Conservation (phyloP, 176 grass and related monocot species). For the Avena eriantha region DNA sequence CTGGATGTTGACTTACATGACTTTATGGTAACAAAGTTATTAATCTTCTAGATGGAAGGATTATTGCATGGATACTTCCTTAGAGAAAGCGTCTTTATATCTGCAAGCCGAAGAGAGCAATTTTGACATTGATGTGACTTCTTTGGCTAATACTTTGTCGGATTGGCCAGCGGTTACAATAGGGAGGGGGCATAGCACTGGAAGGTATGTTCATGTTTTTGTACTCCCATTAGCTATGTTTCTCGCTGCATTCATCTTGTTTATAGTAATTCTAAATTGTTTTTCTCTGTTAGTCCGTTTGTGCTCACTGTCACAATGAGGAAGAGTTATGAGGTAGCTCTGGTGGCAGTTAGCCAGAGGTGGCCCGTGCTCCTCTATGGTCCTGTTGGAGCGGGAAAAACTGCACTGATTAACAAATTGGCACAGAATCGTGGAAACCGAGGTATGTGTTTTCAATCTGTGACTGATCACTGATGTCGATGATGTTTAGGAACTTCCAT, state of each 20-base stretch:
- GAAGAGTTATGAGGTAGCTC: conserved; percentile 79
- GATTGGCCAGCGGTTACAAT: conserved; percentile 40
- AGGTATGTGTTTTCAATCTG: conserved; percentile 56
- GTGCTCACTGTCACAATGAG: conserved; percentile 66
- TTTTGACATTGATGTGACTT: conserved; percentile 35
- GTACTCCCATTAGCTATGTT: conserved; percentile 20
- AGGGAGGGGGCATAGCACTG: conserved; percentile 36
- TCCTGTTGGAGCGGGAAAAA: conserved; percentile 90
- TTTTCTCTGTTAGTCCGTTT: conserved; percentile 60
- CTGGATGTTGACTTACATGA: conserved; percentile 16
- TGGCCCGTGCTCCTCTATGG: conserved; percentile 92
- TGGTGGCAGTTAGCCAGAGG: conserved; percentile 78
- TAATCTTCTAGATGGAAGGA: conserved; percentile 75
- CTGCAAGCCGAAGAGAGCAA: conserved; percentile 49
- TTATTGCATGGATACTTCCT: conserved; percentile 77
- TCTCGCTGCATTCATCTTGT: conserved; percentile 19
- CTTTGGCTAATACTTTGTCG: conserved; percentile 58
- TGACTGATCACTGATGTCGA: background rate
- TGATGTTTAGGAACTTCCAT: background rate
- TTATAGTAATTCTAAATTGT: conserved; percentile 28
- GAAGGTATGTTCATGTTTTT: conserved; percentile 55
- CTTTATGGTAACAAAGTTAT: conserved; percentile 19
- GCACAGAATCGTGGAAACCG: conserved; percentile 61
- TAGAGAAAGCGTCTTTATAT: conserved; percentile 91
- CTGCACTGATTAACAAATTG: conserved; percentile 79